Percentiles rank a stretch among this genome's conserved stretches.
phyloP scores from a whole-genome alignment of 192 early-diverging fungal genomes.

The Backusella luteola region DNA sequence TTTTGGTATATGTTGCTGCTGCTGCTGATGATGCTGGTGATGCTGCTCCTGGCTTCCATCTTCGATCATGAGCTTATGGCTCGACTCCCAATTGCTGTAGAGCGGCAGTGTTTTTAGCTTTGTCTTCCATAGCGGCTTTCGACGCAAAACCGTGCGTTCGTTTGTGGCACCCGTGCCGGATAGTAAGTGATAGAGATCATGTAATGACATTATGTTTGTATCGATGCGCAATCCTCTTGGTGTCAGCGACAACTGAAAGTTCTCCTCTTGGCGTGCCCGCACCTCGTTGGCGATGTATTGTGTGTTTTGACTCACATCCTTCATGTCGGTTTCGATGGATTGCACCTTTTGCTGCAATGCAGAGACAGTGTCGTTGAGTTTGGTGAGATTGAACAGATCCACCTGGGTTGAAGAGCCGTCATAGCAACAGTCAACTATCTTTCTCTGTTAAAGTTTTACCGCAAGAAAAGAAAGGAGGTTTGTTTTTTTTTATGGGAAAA shows the following conservation, averaged over 20 bases:
- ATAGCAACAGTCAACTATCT: constrained; percentile 31
- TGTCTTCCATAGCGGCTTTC: constrained; percentile 4
- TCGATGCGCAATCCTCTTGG: constrained; percentile 26
- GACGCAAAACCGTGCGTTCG: not conserved
- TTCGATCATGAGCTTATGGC: not conserved
- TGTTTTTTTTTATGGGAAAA: not conserved
- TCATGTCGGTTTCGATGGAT: constrained; percentile 15
- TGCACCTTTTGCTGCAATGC: constrained; percentile 15
- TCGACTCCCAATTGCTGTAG: constrained; percentile 33
- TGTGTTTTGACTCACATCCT: constrained; percentile 15
- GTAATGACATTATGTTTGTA: constrained; percentile 29
- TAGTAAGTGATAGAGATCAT: constrained; percentile 28
- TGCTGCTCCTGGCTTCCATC: not conserved
- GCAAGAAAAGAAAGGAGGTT: not conserved
- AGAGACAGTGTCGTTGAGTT: constrained; percentile 24
- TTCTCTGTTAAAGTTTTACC: not conserved
- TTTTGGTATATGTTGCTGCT: not conserved
- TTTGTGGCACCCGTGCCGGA: not conserved
- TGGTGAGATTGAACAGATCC: constrained; percentile 33
- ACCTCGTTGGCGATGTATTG: constrained; percentile 19
- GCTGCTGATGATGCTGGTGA: not conserved
- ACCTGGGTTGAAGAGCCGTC: constrained; percentile 31
- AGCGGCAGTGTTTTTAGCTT: constrained; percentile 19
- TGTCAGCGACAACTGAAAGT: constrained; percentile 25
- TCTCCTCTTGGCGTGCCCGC: not conserved